These are phyloP conservation scores for Ustulina deusta DNA, from an alignment of 2,329 filamentous ascomycete species.

Conservation along the genomic window DNA sequence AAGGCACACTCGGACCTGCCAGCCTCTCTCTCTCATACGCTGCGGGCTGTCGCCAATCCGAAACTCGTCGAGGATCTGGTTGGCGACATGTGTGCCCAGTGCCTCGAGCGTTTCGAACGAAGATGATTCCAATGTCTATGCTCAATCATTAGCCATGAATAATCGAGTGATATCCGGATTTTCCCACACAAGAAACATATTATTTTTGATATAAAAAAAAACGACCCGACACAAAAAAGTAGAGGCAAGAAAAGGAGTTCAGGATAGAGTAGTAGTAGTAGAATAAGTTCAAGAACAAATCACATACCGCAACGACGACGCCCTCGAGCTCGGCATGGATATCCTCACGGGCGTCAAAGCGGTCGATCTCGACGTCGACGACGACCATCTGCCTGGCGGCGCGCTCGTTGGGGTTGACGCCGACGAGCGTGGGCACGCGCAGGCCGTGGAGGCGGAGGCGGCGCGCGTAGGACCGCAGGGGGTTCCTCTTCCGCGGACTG, in stretches of 20 bases:
- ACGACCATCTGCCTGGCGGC: constrained; percentile 74
- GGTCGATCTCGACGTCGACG: constrained; percentile 72
- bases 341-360: constrained; percentile 60
- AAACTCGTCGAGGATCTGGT: constrained; percentile 60
- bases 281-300: neutral
- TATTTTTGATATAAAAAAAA: neutral
- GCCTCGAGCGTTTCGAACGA: constrained; percentile 74
- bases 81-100: constrained; percentile 63
- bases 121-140: constrained; percentile 65
- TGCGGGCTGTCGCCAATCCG: constrained; percentile 48
- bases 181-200: neutral
- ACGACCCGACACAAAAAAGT: neutral
- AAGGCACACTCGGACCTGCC: constrained; percentile 70
- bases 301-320: constrained; percentile 69
- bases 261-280: neutral
- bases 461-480: constrained; percentile 48
- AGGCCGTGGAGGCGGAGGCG: constrained; percentile 67
- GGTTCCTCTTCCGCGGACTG: constrained; percentile 45
- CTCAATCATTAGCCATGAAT: neutral
- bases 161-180: neutral
- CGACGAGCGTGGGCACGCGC: constrained; percentile 75
- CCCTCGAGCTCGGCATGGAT: constrained; percentile 68
- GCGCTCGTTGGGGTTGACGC: constrained; percentile 79
- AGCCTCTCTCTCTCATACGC: constrained; percentile 57
- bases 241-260: neutral